Base-by-base conservation (phyloP, 352 stramenopile species). In the Globisporangium orthogonon region DNA sequence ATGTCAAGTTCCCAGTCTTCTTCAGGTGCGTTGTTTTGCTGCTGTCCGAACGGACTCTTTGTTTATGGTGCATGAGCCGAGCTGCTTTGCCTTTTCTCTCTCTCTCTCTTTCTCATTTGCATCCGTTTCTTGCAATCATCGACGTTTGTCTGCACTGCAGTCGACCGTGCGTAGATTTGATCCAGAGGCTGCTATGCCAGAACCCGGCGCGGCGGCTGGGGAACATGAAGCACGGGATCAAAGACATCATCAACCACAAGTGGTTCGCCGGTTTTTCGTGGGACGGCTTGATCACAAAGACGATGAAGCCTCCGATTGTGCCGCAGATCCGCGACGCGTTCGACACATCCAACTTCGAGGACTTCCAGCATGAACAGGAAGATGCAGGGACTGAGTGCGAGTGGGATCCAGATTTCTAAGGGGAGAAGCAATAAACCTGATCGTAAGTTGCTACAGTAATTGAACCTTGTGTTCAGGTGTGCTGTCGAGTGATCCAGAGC, bases 191-290 rank as follows among this genome's bases (percentile, higher is more conserved):
- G 65, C 83, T 99, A 41, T 95, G 87, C 46, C 76, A 90, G 0
- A 95, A 99, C 62, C 77, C 98, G n/a, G 98, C 95, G 3, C 98
- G 98, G 71, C 89, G 96, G 49, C 98, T 97, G 61, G 96, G 96
- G 39, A 98, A 94, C 74, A 75, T 98, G 28, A 98, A 98, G 82
- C 93, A 89, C 58, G 96, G 95, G 7, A 90, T 96, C 3, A 70
- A 92, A 41, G 96, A 99, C 67, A 97, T 99, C 56, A 98, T 98
- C 76, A 96, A 96, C 56, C 90, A 98, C 79, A 98, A 98, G 74
- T 99, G 95, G 71, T 98, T 98, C 63, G 62, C 70, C 18, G 89
- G 87, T 40, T 67, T 98, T 39, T 88, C 96, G 67, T 99, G 90
- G 76, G 85, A 97, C 23, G 81, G 91, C 48, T 66, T 98, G 31